A percentile compares a stretch with the other conserved stretches of the same genome.
These are phyloP conservation scores for Penicillium olsonii DNA, from an alignment of 2,329 filamentous ascomycete species.

Conservation along the genomic window DNA sequence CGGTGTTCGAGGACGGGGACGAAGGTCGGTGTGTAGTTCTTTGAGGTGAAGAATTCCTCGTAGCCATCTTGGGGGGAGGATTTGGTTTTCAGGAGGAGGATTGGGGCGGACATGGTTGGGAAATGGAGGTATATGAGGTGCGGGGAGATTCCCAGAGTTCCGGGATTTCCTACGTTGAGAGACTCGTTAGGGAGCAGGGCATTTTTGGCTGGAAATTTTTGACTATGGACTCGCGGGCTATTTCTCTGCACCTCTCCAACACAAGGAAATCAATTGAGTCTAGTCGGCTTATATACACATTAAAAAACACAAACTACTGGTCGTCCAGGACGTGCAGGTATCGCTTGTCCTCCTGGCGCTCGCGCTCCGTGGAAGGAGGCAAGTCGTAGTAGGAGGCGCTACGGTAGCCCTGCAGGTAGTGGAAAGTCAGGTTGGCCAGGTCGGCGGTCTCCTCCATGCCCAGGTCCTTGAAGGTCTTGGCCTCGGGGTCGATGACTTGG, in stretches of 20 bases:
- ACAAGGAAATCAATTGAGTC: slow-evolving; percentile 38
- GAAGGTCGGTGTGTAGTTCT: slow-evolving; percentile 41
- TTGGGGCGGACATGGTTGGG: slow-evolving; percentile 23
- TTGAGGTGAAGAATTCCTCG: slow-evolving; percentile 45
- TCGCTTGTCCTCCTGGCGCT: slow-evolving; percentile 93
- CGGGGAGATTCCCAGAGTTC: slow-evolving; percentile 1
- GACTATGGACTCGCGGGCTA: background rate
- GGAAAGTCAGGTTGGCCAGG: slow-evolving; percentile 82
- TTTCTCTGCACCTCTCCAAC: slow-evolving; percentile 17
- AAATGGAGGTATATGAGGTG: slow-evolving; percentile 1
- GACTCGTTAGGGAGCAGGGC: too few species aligned
- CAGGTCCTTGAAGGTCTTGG: slow-evolving; percentile 95
- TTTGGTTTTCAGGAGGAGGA: slow-evolving; percentile 52
- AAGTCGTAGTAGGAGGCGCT: slow-evolving; percentile 88
- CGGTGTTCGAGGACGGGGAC: slow-evolving; percentile 50
- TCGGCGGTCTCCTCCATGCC: slow-evolving; percentile 81
- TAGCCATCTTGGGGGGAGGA: slow-evolving; percentile 48
- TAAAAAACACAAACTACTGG: slow-evolving; percentile 58
- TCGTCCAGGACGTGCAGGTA: slow-evolving; percentile 93
- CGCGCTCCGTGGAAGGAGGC: slow-evolving; percentile 89
- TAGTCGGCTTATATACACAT: slow-evolving; percentile 45
- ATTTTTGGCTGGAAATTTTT: too few species aligned
- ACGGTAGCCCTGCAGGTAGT: slow-evolving; percentile 93
- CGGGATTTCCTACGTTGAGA: background rate
- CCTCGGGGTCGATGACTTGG: slow-evolving; percentile 79